phyloP scores from a whole-genome alignment of 106 monocot genomes.

The Apostasia shenzhenica region DNA sequence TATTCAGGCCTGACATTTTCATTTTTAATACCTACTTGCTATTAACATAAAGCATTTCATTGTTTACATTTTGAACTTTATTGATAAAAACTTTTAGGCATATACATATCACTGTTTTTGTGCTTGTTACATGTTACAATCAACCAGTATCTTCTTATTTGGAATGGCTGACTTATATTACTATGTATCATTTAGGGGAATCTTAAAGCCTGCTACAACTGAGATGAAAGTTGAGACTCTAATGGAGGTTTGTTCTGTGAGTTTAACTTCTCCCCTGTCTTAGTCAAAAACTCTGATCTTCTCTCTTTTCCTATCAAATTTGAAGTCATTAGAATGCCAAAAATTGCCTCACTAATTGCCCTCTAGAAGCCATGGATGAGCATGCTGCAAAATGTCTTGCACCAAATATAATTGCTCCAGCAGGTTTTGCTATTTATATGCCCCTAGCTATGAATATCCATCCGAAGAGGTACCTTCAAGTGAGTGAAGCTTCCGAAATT shows the following conservation, averaged over 20 bases:
- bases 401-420: conserved; percentile 55
- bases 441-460: conserved; percentile 75
- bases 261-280: neutral
- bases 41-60: neutral
- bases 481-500: conserved; percentile 15
- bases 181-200: conserved; percentile 50
- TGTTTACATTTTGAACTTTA: no score
- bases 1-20: neutral
- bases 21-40: neutral
- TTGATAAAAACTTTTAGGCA: no score
- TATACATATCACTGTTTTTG: no score
- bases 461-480: conserved; percentile 86
- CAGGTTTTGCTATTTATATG: conserved; percentile 73
- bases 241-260: conserved; percentile 44
- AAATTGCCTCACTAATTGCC: conserved; percentile 50
- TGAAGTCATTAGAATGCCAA: conserved; percentile 65
- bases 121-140: no score
- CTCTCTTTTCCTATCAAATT: conserved; percentile 2
- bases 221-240: conserved; percentile 66
- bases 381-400: conserved; percentile 56
- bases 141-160: no score
- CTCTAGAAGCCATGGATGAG: conserved; percentile 40
- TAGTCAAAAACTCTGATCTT: neutral
- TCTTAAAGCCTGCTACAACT: conserved; percentile 67
- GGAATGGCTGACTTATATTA: neutral